Conservation (phyloP, 2,329 filamentous ascomycete genomes). For the Magnaporthiopsis rhizophila region DNA sequence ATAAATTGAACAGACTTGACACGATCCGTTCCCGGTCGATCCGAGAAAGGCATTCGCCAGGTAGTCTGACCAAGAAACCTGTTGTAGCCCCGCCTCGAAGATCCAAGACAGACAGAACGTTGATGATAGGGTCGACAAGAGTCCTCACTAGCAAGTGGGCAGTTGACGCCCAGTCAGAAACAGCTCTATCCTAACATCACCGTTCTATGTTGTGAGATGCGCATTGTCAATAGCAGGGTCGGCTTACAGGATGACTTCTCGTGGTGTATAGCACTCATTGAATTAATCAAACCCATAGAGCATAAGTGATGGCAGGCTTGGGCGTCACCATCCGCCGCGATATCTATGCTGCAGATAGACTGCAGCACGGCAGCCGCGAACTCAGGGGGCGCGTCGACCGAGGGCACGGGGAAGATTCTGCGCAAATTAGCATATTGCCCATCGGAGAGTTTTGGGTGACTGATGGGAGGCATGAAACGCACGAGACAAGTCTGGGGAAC, state of each 20-base stretch:
- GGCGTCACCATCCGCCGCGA: background rate
- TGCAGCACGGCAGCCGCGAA: background rate
- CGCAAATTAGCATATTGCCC: background rate
- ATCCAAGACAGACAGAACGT: background rate
- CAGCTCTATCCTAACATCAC: background rate
- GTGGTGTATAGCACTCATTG: background rate
- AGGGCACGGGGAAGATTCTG: background rate
- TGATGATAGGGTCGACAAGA: slow-evolving; percentile 1
- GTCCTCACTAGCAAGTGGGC: background rate
- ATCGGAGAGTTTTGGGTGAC: background rate
- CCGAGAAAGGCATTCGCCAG: slow-evolving; percentile 1
- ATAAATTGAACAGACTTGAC: background rate
- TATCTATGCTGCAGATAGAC: background rate
- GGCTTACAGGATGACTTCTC: background rate
- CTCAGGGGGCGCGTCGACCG: background rate
- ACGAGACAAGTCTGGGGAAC: slow-evolving; percentile 3
- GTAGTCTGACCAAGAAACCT: background rate
- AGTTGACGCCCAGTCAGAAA: background rate
- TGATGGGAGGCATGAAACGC: background rate
- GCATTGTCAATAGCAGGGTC: background rate
- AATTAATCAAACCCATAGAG: background rate
- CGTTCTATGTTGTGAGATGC: no score
- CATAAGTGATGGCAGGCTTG: background rate
- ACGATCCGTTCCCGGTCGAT: slow-evolving; percentile 2
- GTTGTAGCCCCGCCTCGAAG: background rate